Evolutionary conservation across 2,329 filamentous ascomycete species (phyloP), one percentile per base, ranked within the genome.

Genomic region (Pyrenophora graminea): DNA sequence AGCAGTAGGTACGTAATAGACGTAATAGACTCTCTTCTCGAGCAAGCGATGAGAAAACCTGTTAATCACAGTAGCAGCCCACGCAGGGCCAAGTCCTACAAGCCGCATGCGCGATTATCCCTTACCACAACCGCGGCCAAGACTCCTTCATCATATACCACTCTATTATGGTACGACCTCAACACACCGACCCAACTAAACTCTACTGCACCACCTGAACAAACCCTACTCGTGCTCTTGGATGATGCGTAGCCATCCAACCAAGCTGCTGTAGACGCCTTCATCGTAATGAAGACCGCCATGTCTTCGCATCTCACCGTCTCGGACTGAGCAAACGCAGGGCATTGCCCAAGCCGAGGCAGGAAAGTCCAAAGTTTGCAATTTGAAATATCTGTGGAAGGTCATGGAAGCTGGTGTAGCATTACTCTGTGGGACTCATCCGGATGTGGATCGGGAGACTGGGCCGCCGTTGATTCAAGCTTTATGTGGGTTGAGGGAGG

Each of bases 61-160:
- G 6, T 10, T 27, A 27, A 27, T 10, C 25, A 8, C 6, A 12
- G 21, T 12, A 10, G 8, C 25, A 27, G 50, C 38, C 8, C 58
- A 66, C 37, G 62, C 62, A 6, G 61, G 57, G 57, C 4, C 61
- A 63, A 15, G 56, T 63, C 1, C 6, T 66, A 1, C 48, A 54
- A 13, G 50, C 59, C 25, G 59, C 54, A 10, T 38, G 58, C 5
- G 37, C 47, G 4, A 58, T 61, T 4, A 55, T 52, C 1, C 51
- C 58, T 5, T 63, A 66, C 31, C 55, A 64, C 19, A 54, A 51
- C 23, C 55, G 62, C 4, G 61, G 61, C 1, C 53, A 48, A 8
- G 61, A 65, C 17, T 54, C 55, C 3, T 61, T 62, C 47, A 53
- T 61, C 27, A 36, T 62, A 4, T 61, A 64, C 13, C 61, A 65